These are phyloP conservation scores for Lyophyllum shimeji DNA, from an alignment of 768 basidiomycete genomes.

Conservation along the genomic window DNA sequence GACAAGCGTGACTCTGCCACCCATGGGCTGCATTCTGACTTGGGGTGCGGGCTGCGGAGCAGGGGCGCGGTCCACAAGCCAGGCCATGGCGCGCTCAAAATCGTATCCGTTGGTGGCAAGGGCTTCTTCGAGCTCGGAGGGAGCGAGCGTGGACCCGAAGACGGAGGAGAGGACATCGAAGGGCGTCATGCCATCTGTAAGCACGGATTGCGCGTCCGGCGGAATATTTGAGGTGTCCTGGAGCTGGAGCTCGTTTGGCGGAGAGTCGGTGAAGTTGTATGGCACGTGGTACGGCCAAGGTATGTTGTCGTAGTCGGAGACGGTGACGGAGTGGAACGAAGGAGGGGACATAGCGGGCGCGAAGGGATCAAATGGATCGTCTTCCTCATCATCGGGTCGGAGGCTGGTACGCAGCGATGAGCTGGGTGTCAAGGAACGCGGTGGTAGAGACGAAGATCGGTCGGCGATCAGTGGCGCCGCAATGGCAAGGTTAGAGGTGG, in stretches of 20 bases:
- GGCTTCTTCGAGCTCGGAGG: constrained; percentile 92
- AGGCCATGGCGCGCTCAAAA: constrained; percentile 94
- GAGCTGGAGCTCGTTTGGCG: constrained; percentile 23
- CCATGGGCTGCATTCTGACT: constrained; percentile 59
- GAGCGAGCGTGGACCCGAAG: constrained; percentile 87
- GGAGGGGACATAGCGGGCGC: constrained; percentile 47
- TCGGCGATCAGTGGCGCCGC: constrained; percentile 88
- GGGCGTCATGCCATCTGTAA: constrained; percentile 94
- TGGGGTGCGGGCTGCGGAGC: constrained; percentile 43
- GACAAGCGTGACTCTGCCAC: constrained; percentile 66
- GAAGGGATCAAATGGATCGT: constrained; percentile 85
- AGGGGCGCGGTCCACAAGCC: constrained; percentile 78
- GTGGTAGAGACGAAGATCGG: constrained; percentile 36
- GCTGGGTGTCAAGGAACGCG: constrained; percentile 66
- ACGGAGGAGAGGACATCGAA: constrained; percentile 94
- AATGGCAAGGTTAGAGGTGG: constrained; percentile 85
- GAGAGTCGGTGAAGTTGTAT: constrained; percentile 22
- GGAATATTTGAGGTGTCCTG: constrained; percentile 41
- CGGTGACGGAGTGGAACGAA: constrained; percentile 62
- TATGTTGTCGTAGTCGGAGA: constrained; percentile 57
- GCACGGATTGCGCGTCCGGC: constrained; percentile 40
- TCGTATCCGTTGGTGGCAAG: constrained; percentile 87
- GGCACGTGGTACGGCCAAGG: constrained; percentile 23
- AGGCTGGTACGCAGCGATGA: constrained; percentile 66
- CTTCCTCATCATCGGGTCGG: constrained; percentile 65